These are phyloP conservation scores for Lodderomyces oxycetoniae DNA, from an alignment of 1,139 yeast species.

Conservation along the genomic window DNA sequence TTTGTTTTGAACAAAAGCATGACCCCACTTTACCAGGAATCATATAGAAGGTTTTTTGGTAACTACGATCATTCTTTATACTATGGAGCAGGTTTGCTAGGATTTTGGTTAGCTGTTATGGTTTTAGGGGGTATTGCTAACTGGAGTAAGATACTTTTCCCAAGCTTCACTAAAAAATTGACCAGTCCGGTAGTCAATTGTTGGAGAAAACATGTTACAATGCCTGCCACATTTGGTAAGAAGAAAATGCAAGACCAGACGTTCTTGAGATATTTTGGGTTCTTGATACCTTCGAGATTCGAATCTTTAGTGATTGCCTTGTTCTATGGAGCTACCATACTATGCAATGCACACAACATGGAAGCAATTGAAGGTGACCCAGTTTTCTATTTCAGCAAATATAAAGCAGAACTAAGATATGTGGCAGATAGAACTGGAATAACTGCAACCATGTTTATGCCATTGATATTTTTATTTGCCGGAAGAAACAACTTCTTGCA, in stretches of 20 bases:
- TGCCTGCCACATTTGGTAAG: conserved; percentile 28
- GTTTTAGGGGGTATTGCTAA: conserved; percentile 37
- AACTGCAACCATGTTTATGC: conserved; percentile 26
- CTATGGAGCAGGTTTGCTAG: conserved; percentile 46
- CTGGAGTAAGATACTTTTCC: conserved; percentile 33
- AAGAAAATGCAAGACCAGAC: conserved; percentile 22
- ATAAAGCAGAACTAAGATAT: conserved; percentile 23
- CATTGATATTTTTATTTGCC: conserved; percentile 35
- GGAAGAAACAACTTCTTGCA: conserved; percentile 42
- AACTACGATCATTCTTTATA: conserved; percentile 38
- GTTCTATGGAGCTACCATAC: conserved; percentile 43
- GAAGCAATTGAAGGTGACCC: conserved; percentile 21
- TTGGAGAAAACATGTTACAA: conserved; percentile 26
- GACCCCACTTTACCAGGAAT: conserved; percentile 14
- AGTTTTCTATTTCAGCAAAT: conserved; percentile 14
- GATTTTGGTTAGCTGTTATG: conserved; percentile 47
- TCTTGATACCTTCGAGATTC: conserved; percentile 26
- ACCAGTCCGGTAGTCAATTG: conserved; percentile 22
- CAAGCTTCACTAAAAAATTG: conserved; percentile 19
- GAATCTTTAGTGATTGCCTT: conserved; percentile 23
- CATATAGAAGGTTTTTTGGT: conserved; percentile 29
- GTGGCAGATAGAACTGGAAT: conserved; percentile 33
- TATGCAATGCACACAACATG: conserved; percentile 27
- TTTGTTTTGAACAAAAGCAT: conserved; percentile 16
- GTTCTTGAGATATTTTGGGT: conserved; percentile 19